Percentiles rank a stretch among this genome's conserved stretches.
Evolutionary conservation across 2,329 filamentous ascomycete genomes (phyloP).

Genomic region (Colletotrichum kahawae): DNA sequence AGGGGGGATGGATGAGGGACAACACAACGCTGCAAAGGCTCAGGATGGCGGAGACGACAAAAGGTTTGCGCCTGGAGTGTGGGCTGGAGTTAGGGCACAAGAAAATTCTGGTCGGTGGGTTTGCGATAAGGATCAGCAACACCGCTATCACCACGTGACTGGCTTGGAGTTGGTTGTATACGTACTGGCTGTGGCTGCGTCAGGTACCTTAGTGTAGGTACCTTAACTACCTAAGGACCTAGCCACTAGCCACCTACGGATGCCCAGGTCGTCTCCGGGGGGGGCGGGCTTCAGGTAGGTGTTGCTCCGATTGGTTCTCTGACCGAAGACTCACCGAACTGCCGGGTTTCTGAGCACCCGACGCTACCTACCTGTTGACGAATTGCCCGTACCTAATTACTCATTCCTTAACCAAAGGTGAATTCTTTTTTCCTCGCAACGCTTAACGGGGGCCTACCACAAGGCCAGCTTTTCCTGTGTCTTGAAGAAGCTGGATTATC

Average conservation of each 20-base stretch:
- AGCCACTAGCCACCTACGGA: too few relatives aligned
- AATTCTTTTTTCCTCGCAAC: background rate
- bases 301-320: background rate
- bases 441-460: background rate
- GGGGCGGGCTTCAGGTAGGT: too few relatives aligned
- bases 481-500: too few relatives aligned
- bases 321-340: background rate
- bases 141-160: background rate
- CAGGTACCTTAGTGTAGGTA: background rate
- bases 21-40: background rate
- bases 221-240: too few relatives aligned
- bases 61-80: background rate
- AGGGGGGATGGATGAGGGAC: background rate
- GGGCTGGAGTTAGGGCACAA: slow-evolving; percentile 19
- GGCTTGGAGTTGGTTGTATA: background rate
- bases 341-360: background rate
- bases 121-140: background rate
- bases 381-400: background rate
- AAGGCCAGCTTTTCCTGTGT: background rate
- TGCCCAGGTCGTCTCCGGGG: background rate
- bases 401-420: background rate
- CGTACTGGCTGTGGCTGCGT: background rate
- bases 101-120: slow-evolving; percentile 19
- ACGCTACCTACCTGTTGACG: background rate
- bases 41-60: background rate